A percentile compares a stretch with the other conserved stretches of the same genome.
Evolutionary conservation across 2,329 filamentous ascomycete species (phyloP).

Genomic region (Neopestalotiopsis clavispora): DNA sequence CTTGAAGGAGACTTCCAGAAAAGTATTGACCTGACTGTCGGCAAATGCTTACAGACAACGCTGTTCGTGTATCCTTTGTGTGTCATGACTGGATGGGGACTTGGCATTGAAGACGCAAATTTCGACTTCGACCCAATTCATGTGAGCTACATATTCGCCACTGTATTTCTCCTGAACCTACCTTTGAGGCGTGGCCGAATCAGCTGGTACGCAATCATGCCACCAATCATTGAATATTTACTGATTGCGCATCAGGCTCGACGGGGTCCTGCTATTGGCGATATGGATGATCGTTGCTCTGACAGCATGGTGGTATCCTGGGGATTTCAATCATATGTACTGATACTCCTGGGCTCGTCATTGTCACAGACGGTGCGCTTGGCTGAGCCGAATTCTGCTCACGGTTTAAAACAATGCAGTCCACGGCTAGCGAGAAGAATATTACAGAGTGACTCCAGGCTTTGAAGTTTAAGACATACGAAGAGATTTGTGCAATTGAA

Average conservation of each 20-base stretch:
- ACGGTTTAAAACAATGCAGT: too few relatives aligned
- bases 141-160: background rate
- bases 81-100: background rate
- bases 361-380: too few relatives aligned
- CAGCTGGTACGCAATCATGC: background rate
- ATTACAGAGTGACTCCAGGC: too few relatives aligned
- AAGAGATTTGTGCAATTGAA: too few relatives aligned
- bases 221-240: background rate
- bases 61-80: background rate
- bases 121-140: background rate
- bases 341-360: too few relatives aligned
- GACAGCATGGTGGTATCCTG: background rate
- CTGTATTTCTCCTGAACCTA: background rate
- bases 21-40: background rate
- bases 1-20: background rate
- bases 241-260: background rate
- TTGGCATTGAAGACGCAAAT: background rate
- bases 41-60: background rate
- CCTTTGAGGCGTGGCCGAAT: background rate
- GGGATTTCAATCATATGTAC: too few relatives aligned
- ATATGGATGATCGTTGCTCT: background rate
- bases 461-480: too few relatives aligned
- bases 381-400: too few relatives aligned
- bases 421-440: too few relatives aligned
- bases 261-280: background rate